Percentiles rank a stretch among this genome's conserved stretches.
phyloP scores from a whole-genome alignment of 352 stramenopile genomes.

The Phytopythium delawarense region DNA sequence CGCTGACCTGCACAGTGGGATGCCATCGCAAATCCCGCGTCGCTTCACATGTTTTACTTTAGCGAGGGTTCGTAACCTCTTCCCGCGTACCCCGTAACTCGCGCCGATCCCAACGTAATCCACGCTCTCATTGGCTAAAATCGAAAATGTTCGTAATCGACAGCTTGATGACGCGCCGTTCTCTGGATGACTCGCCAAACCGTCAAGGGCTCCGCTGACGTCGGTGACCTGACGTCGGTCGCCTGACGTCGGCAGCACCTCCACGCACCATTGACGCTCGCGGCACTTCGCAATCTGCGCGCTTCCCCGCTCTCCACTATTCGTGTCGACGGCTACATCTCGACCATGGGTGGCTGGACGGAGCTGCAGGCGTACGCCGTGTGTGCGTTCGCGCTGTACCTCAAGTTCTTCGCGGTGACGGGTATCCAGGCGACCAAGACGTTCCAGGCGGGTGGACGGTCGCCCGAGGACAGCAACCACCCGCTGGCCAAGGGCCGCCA shows the following conservation, averaged over 20 bases:
- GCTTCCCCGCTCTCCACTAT: neutral
- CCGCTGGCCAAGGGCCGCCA: conserved; percentile 25
- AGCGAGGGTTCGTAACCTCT: neutral
- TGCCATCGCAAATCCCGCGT: neutral
- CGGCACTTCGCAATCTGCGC: neutral
- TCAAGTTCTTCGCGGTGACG: conserved; percentile 33
- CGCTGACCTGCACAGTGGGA: neutral
- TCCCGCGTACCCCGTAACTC: neutral
- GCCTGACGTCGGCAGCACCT: neutral
- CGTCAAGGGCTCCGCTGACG: neutral
- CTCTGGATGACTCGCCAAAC: neutral
- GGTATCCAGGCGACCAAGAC: conserved; percentile 34
- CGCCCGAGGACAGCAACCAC: conserved; percentile 34
- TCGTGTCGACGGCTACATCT: neutral
- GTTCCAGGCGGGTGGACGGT: conserved; percentile 27
- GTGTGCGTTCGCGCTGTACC: conserved; percentile 34
- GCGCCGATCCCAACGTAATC: conserved; percentile 2
- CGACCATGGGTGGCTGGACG: conserved; percentile 19
- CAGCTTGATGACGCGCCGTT: neutral
- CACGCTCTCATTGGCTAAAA: conserved; percentile 21
- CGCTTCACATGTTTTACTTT: neutral
- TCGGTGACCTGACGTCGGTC: neutral
- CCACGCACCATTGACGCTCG: neutral
- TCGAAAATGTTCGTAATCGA: conserved; percentile 12
- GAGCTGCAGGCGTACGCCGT: conserved; percentile 25